Percentiles rank a stretch among this genome's conserved stretches.
phyloP scores from a whole-genome alignment of 306 rosid species.

The Carpinus viminea region DNA sequence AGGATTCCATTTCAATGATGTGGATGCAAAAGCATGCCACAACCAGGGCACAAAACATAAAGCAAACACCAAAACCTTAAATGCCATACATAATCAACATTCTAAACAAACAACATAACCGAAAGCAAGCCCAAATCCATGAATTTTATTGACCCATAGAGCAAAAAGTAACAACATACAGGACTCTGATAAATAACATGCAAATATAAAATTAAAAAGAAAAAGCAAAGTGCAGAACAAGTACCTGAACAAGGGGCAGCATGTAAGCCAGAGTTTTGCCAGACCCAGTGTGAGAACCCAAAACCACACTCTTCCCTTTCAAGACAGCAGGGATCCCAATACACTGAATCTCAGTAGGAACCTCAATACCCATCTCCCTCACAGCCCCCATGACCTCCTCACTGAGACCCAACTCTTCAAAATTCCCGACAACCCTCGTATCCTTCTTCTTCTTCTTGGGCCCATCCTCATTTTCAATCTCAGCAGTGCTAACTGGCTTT shows the following conservation, averaged over 20 bases:
- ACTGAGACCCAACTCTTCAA: conserved; percentile 67
- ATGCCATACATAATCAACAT: background rate
- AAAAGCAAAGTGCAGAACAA: background rate
- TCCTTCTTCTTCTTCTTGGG: conserved; percentile 35
- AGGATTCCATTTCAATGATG: background rate
- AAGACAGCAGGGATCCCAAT: conserved; percentile 85
- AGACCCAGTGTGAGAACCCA: conserved; percentile 98
- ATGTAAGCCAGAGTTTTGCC: conserved; percentile 94
- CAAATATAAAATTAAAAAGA: background rate
- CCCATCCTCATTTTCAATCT: conserved; percentile 31
- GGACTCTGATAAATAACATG: background rate
- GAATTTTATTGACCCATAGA: background rate
- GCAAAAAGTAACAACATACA: background rate
- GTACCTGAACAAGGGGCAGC: conserved; percentile 93
- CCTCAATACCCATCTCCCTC: conserved; percentile 71
- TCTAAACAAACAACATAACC: background rate
- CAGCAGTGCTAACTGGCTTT: conserved; percentile 9
- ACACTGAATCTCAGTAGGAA: conserved; percentile 92
- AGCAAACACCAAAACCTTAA: background rate
- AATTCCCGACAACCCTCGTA: conserved; percentile 50
- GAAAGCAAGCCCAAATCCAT: background rate
- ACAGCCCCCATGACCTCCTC: conserved; percentile 79
- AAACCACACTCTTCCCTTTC: conserved; percentile 77
- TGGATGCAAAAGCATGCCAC: background rate
- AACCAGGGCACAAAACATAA: background rate